Evolutionary conservation across 2,329 filamentous ascomycete species (phyloP), one percentile per base, ranked within the genome.

Genomic region (Sporothrix schenckii): DNA sequence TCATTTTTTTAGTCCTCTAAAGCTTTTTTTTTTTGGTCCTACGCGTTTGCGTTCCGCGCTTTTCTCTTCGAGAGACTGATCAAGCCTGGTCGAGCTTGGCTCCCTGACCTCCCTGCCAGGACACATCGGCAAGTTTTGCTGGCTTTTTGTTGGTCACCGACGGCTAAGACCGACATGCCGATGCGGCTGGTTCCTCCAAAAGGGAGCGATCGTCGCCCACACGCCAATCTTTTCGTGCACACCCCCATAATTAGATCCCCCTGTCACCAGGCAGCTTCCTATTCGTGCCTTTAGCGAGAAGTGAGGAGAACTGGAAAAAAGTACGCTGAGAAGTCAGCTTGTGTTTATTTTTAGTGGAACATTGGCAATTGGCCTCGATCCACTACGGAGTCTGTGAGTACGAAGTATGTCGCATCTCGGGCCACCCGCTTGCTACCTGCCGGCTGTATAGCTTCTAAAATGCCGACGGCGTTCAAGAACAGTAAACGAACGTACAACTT

Each of bases 171-270:
- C 65, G 56, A 65, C 54, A 27, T 71, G 53, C 52, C 58, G 52
- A 71, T 41, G 66, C 70, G 70, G 70, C 70, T 69, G 65, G 47
- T 70, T 70, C 65, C 69, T 54, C 13, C 27, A 63, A 63, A n/a
- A 11, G 69, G 69, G 13, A 65, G 39, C 21, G 69, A 70, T 70
- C 65, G 65, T 44, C 65, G 34, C n/a, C 50, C 19, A 21, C 21
- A 41, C 34, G 19, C 50, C 50, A 7, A 19, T 44, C 65, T 27
- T 67, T 47, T 63, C 24, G 41, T 13, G 10, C 53, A 39, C 27
- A 58, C 53, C 30, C 27, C 53, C 53, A 1, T 30, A 24, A 4
- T 19, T 5, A 30, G n/a, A 24, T 14, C 21, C 61, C 61, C 61
- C 44, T 65, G 61, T 50, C 47, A 50, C 50, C 50, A 30, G 24